Evolutionary conservation across 192 early-diverging fungal genomes (phyloP).

Genomic region (Gryganskiella cystojenkinii): DNA sequence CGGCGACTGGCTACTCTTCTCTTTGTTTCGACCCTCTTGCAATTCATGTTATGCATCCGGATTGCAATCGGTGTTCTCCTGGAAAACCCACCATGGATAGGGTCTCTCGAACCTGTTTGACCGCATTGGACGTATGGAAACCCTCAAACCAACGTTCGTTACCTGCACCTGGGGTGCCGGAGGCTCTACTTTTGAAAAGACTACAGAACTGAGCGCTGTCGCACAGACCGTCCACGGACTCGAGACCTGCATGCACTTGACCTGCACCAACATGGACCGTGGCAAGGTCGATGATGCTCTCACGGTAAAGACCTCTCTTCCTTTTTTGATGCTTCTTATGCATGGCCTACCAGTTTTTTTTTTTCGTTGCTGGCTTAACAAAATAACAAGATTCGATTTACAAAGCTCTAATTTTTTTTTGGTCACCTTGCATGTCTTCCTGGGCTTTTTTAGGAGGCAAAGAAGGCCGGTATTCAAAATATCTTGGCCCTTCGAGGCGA

Average conservation of each 20-base stretch:
- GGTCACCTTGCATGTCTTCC: not conserved
- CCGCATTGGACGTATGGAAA: slow-evolving; percentile 83
- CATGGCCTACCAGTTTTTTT: slow-evolving; percentile 1
- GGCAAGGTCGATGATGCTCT: slow-evolving; percentile 82
- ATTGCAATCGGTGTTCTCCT: not conserved
- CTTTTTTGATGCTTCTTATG: not conserved
- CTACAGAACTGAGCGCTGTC: slow-evolving; percentile 74
- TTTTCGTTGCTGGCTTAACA: not conserved
- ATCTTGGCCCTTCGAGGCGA: slow-evolving; percentile 89
- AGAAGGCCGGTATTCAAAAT: slow-evolving; percentile 80
- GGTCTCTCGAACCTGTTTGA: slow-evolving; percentile 87
- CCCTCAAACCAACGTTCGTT: slow-evolving; percentile 78
- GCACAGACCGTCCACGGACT: slow-evolving; percentile 82
- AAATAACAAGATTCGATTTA: not conserved
- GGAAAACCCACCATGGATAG: slow-evolving; percentile 37
- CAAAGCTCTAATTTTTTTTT: not conserved
- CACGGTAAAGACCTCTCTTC: slow-evolving; percentile 29
- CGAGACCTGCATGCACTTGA: slow-evolving; percentile 87
- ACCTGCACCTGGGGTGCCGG: slow-evolving; percentile 92
- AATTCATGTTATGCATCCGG: slow-evolving; percentile 18
- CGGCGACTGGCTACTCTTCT: no score
- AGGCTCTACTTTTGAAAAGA: slow-evolving; percentile 78
- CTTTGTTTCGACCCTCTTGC: no score
- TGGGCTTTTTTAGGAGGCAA: slow-evolving; percentile 49
- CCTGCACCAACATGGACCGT: slow-evolving; percentile 90